Evolutionary conservation across 345 rosid species (phyloP), one percentile per base, ranked within the genome.

Genomic region (Carallia brachiata): DNA sequence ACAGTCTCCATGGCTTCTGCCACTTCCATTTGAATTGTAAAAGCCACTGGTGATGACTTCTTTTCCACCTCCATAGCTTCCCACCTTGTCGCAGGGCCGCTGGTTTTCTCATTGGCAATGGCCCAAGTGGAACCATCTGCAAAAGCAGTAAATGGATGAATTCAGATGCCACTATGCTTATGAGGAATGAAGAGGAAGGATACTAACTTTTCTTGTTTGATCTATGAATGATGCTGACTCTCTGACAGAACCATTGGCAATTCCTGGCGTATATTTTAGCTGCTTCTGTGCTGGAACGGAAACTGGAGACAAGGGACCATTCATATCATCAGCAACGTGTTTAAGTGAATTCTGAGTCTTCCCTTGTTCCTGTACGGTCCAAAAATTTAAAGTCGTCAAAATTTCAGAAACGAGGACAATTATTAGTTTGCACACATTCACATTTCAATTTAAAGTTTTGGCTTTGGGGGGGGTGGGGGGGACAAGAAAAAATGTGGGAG

Each of bases 1-100:
- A 95, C 68, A 95, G 90, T 79, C 89, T 90, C 99, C 99, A 95
- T 59, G 99, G 99, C 81, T 95, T 95, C 81, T 95, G 99, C 99
- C 99, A 95, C 80, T 95, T 95, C 96, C 97, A 95, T 79, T 95
- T 95, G 85, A 90, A 95, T 68, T 95, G 99, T 78, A 95, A 77
- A 52, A 88, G 91, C 98, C 99, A 95, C 62, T 89, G 96, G 77
- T 92, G 98, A 82, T 95, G 99, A 73, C 99, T 89, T 84, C 99
- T 90, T 81, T 95, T 95, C 99, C 99, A 95, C 84, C 99, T 92
- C 99, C 99, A 92, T 64, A 95, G 84, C 76, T 87, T 95, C 70
- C 97, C 98, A 71, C 91, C 86, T 76, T 89, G 84, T 61, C 96
- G 91, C 32, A 84, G 72, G 27, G 82, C 85, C 58, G 88, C 85